Evolutionary conservation across 805 yeast genomes (phyloP), one percentile per base, ranked within the genome.

Genomic region (Wickerhamomyces subpelliculosus): DNA sequence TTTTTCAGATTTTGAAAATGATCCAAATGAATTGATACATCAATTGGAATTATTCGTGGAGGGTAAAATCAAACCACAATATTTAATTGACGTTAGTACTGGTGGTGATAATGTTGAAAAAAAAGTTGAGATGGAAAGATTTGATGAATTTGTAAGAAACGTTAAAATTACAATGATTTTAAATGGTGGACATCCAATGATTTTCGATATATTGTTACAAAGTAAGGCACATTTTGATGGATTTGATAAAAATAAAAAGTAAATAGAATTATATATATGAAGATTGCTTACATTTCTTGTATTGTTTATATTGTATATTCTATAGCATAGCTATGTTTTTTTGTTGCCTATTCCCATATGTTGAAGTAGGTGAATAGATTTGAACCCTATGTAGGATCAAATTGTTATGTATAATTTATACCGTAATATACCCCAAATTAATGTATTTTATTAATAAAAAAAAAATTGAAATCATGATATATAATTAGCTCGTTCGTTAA

Each of bases 141-240:
- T 60, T 39, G 40, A 56, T 8, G 62, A 63, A 34, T 65, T 73
- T 40, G 52, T 68, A 7, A 56, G 57, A 24, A 70, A 67, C 32
- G 61, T 73, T 33, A 63, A 64, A 46, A 49, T 65, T 40, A 61
- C 78, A 25, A 54, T 73, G 31, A 55, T 59, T 14, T 47, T 73
- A 25, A 80, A 80, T 47, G 80, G 82, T 14, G 81, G 80, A 1
- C 72, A 76, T 47, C 64, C 80, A 2, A 72, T 72, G 37, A 66
- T 75, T 11, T 66, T 80, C 48, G 87, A 80, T 48, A 62, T 80
- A 1, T 51, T 80, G 30, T 18, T 29, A 19, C 32, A 29, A 10
- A 29, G 32, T 14, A 29, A 29, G 18, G 20, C 19, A 14, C 32
- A 29, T 18, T 29, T 29, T 29, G 32, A 29, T 29, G 32, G 32